phyloP scores from a whole-genome alignment of 164 flowering plant species.

The Tinospora cordifolia region DNA sequence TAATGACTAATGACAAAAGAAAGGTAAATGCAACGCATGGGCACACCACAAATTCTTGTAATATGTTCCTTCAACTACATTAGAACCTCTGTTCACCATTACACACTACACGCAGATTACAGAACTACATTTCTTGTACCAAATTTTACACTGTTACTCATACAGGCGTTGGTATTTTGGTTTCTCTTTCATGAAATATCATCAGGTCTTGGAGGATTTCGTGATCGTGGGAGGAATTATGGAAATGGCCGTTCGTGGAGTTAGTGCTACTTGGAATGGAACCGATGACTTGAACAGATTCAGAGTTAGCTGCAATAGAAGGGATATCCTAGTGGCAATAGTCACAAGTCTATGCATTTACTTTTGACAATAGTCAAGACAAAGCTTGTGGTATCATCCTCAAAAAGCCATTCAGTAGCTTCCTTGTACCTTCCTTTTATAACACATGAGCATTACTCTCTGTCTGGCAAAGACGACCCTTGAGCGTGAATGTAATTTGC shows the following conservation, averaged over 20 bases:
- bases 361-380: neutral
- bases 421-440: too few relatives aligned
- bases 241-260: slow-evolving; percentile 43
- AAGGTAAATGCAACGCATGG: too few relatives aligned
- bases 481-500: neutral
- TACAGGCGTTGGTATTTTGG: neutral
- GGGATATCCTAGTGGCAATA: too few relatives aligned
- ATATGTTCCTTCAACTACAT: too few relatives aligned
- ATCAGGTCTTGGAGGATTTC: slow-evolving; percentile 57
- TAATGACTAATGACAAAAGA: too few relatives aligned
- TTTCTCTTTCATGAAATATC: neutral
- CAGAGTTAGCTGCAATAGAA: neutral
- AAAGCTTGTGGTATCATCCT: neutral
- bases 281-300: neutral
- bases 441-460: neutral
- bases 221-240: slow-evolving; percentile 72
- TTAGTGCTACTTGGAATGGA: neutral
- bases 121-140: too few relatives aligned
- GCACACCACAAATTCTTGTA: too few relatives aligned
- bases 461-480: neutral
- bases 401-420: too few relatives aligned
- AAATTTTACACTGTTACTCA: neutral
- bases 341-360: neutral
- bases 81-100: too few relatives aligned
- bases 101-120: too few relatives aligned